Evolutionary conservation across 2,329 filamentous ascomycete species (phyloP), one percentile per base, ranked within the genome.

Genomic region (Cladosporium sp.): DNA sequence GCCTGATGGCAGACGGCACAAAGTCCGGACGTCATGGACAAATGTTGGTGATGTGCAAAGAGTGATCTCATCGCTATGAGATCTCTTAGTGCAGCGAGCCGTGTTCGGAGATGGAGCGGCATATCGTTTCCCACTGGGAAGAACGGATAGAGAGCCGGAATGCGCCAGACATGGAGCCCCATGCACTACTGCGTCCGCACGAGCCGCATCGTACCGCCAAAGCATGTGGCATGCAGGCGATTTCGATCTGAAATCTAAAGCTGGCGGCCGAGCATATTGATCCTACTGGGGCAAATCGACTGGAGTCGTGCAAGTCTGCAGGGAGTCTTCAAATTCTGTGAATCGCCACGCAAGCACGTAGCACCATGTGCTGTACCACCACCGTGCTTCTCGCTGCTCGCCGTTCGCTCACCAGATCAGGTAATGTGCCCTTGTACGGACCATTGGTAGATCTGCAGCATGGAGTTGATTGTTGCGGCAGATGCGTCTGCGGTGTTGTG

Each of bases 1-100:
- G 49, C 26, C 47, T 63, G 36, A 64, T 44, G 26, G 51, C 34
- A 55, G 41, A 47, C 64, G 64, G 55, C 32, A 54, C 64, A 38
- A 60, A 36, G 54, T 65, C 34, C 54, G 63, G 44, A 52, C 64
- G 47, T 54, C 64, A 65, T 65, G 52, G 47, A 12, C 32, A 65
- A 59, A 60, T 65, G 41, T 52, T 59, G 54, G 63, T 24, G 47
- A 60, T 65, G 41, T 65, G 41, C 54, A 65, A 49, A 65, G 10
- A 24, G 58, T 65, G 64, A 65, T 60, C 44, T 65, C 64, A 65
- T 65, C 63, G 55, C 18, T 26, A 59, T 58, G 32, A 26, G 36
- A 62, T 62, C 28, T 62, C 32, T 24, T 12, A 8, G 30, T 38
- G 47, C 32, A 62, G 44, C 61, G 61, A 57, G 34, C 51, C 61